Evolutionary conservation across 345 rosid species (phyloP).

Genomic region (Gossypium sturtianum): DNA sequence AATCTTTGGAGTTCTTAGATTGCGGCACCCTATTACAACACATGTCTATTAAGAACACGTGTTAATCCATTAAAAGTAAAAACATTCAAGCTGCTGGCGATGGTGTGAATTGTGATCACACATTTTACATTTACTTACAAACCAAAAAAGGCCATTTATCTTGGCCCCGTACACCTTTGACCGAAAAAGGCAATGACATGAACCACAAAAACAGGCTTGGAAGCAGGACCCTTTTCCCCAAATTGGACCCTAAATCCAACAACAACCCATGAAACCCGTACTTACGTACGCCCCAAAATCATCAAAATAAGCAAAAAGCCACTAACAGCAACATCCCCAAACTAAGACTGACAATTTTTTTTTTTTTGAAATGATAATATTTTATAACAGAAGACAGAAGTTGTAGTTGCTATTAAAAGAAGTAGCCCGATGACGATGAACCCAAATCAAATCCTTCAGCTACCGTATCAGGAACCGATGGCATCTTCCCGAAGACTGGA

Average conservation of each 20-base stretch:
- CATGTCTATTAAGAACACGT: too few relatives aligned
- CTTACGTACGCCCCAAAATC: not conserved
- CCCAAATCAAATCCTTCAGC: slow-evolving; percentile 39
- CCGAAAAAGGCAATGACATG: slow-evolving; percentile 2
- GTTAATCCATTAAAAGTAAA: not conserved
- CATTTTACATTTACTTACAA: not conserved
- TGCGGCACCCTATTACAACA: too few relatives aligned
- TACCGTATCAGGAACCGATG: slow-evolving; percentile 26
- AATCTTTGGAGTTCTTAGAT: too few relatives aligned
- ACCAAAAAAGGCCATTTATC: not conserved
- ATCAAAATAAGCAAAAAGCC: slow-evolving; percentile 5
- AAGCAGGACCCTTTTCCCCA: slow-evolving; percentile 4
- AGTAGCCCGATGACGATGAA: slow-evolving; percentile 27
- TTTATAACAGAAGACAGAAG: not conserved
- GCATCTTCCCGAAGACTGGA: slow-evolving; percentile 24
- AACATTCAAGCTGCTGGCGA: not conserved
- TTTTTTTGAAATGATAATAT: too few relatives aligned
- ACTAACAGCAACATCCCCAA: not conserved
- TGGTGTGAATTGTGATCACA: not conserved
- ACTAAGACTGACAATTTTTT: not conserved
- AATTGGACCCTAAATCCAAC: slow-evolving; percentile 5
- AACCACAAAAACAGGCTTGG: slow-evolving; percentile 2
- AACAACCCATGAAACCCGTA: not conserved
- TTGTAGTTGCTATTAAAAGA: slow-evolving; percentile 12
- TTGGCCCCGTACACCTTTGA: not conserved